Conservation (phyloP, 1,284 basidiomycete genomes). For the Jaminaea rosea region DNA sequence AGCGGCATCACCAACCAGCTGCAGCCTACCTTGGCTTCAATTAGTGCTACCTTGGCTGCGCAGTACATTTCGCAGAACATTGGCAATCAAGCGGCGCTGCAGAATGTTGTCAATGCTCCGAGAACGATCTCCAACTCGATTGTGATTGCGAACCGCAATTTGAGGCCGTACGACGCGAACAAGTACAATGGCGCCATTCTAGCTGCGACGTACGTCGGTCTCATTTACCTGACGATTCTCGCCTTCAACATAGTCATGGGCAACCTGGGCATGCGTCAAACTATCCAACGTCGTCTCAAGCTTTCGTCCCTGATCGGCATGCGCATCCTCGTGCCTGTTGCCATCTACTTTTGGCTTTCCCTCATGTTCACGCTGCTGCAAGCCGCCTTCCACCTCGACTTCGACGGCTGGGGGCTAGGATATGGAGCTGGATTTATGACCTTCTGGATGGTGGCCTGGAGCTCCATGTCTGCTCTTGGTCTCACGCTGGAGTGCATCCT, state of each 20-base stretch:
- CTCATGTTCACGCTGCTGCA: conserved; percentile 39
- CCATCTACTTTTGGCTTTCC: conserved; percentile 27
- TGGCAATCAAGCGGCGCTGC: conserved; percentile 18
- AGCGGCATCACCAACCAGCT: not conserved
- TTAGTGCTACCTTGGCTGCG: conserved; percentile 13
- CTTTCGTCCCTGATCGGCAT: conserved; percentile 24
- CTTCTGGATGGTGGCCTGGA: conserved; percentile 15
- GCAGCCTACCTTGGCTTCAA: not conserved
- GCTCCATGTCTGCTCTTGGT: not conserved
- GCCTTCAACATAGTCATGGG: conserved; percentile 44
- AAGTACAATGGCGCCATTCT: conserved; percentile 25
- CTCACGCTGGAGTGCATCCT: not conserved
- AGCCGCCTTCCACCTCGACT: conserved; percentile 35
- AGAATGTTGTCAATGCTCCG: conserved; percentile 52
- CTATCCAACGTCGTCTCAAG: conserved; percentile 24
- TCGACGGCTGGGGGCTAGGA: conserved; percentile 17
- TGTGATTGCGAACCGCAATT: conserved; percentile 54
- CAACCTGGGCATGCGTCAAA: conserved; percentile 18
- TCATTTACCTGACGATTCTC: conserved; percentile 63
- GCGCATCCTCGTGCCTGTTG: conserved; percentile 24
- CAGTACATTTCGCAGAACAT: conserved; percentile 18
- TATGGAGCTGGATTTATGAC: conserved; percentile 41
- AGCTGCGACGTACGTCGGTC: conserved; percentile 64
- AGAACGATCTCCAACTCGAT: conserved; percentile 55
- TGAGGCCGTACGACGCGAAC: conserved; percentile 60